Base-by-base conservation (phyloP, 768 basidiomycete species). In the Boletellus emodensis region DNA sequence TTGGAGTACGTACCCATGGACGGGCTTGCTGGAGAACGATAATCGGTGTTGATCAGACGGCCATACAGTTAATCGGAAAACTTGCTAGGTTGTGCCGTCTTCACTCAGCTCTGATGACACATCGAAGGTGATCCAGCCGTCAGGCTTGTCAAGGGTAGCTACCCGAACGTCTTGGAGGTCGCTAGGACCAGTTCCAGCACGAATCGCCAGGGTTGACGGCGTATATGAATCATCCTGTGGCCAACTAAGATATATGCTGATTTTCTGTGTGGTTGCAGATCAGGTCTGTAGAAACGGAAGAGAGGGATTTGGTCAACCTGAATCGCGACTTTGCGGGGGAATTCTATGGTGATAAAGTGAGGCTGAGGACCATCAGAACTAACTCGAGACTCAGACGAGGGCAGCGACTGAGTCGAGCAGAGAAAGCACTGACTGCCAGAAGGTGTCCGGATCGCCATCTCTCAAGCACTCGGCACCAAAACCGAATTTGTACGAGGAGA, bases 291-390 rank as follows among this genome's bases (percentile, higher is more conserved):
- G 24, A 38, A 45, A 26, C 2, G 33, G n/a, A 47, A 14, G 10
- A 18, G 42, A 4, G n/a, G 10, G 40, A 35, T 35, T 17, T 15
- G 22, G 44, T n/a, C 37, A 49, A 92, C 94, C 71, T 94, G 88
- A 30, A 99, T 82, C 2, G 87, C 82, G 20, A 96, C 85, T 65
- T 92, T 90, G 38, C 87, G 82, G 18, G 92, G 85, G 67, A 99
- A 99, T 64, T 94, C 89, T 44, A 96, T 76, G 0, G 94, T 95
- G 61, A 98, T 90, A 55, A 89, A 89, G 71, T 99, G 95, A 2
- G 96, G 96, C 61, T 98, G 96, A 2, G 94, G 92, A 2, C 96
- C 96, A 64, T 98, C 96, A 4, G 87, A 87, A 65, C 89, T 91
- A 55, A 15, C 37, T 47, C 56, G 26, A 17, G 24, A 22, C 26